A percentile compares a stretch with the other conserved stretches of the same genome.
These are phyloP conservation scores for Metschnikowia shivogae DNA, from an alignment of 805 yeast genomes.

Conservation along the genomic window DNA sequence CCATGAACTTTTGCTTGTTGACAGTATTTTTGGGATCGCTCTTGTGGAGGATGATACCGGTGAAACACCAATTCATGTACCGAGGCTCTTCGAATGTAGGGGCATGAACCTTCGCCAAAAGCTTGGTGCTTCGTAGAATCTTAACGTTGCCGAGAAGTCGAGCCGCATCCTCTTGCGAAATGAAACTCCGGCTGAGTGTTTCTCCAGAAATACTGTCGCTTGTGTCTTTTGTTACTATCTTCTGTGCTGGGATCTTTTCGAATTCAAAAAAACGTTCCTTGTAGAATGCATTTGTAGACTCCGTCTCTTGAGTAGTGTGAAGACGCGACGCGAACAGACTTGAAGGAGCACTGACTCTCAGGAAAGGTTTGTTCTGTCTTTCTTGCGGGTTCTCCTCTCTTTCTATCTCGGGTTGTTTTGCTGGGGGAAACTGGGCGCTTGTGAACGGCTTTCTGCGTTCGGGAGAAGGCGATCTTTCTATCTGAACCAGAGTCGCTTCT, in stretches of 20 bases:
- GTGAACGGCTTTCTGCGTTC: constrained; percentile 1
- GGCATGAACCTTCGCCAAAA: constrained; percentile 61
- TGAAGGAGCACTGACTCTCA: constrained; percentile 7
- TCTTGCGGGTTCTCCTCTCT: background rate
- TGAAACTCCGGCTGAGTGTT: constrained; percentile 11
- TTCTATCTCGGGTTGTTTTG: background rate
- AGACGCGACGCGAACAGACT: constrained; percentile 14
- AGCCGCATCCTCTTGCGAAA: background rate
- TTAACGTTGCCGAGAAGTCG: constrained; percentile 45
- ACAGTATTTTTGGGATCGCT: constrained; percentile 46
- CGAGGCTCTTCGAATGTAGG: constrained; percentile 66
- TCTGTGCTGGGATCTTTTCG: constrained; percentile 12
- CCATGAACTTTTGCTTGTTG: constrained; percentile 49
- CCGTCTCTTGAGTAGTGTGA: constrained; percentile 3
- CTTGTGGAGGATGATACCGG: constrained; percentile 66
- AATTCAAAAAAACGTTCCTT: constrained; percentile 17
- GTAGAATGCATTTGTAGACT: constrained; percentile 5
- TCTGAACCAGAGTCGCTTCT: constrained; percentile 4
- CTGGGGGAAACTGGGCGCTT: background rate
- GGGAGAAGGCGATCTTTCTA: constrained; percentile 16
- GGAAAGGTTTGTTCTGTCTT: constrained; percentile 1
- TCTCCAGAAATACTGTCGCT: constrained; percentile 14
- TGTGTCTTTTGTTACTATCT: constrained; percentile 1
- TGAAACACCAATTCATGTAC: constrained; percentile 71
- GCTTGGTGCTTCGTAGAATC: constrained; percentile 52